Percentiles rank a stretch among this genome's conserved stretches.
phyloP scores from a whole-genome alignment of 495 filamentous ascomycete genomes.

The Talaromyces adpressus region DNA sequence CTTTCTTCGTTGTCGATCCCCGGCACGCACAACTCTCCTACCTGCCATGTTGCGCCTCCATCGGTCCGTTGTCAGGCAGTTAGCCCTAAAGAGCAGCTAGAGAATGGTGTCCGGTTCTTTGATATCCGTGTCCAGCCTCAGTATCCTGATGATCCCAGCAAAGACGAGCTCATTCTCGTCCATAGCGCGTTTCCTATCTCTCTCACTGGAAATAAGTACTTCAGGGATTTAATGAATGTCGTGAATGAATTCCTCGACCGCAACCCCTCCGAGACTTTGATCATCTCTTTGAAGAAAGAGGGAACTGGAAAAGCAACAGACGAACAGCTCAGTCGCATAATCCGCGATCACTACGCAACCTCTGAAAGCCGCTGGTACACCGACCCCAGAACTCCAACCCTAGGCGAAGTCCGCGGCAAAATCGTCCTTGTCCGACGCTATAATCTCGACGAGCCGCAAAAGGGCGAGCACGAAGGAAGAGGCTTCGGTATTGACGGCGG shows the following conservation, averaged over 20 bases:
- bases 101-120: conserved; percentile 90
- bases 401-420: conserved; percentile 76
- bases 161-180: conserved; percentile 57
- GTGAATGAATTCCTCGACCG: conserved; percentile 66
- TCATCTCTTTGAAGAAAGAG: conserved; percentile 88
- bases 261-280: conserved; percentile 74
- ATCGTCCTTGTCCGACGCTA: conserved; percentile 84
- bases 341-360: conserved; percentile 63
- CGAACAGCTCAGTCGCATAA: conserved; percentile 63
- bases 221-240: conserved; percentile 62
- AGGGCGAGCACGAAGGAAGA: conserved; percentile 49
- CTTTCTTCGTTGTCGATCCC: conserved; percentile 84
- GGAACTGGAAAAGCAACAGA: conserved; percentile 76
- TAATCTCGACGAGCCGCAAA: conserved; percentile 51
- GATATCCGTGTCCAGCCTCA: conserved; percentile 75
- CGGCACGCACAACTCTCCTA: conserved; percentile 92
- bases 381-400: conserved; percentile 65
- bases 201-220: conserved; percentile 64
- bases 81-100: conserved; percentile 63
- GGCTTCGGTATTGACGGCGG: conserved; percentile 82
- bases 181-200: conserved; percentile 76
- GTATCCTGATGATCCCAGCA: conserved; percentile 44
- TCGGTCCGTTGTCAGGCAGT: conserved; percentile 93
- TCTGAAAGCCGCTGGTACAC: conserved; percentile 69
- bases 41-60: conserved; percentile 73